Evolutionary conservation across 2,329 filamentous ascomycete genomes (phyloP).

Genomic region (Aspergillus neotritici): DNA sequence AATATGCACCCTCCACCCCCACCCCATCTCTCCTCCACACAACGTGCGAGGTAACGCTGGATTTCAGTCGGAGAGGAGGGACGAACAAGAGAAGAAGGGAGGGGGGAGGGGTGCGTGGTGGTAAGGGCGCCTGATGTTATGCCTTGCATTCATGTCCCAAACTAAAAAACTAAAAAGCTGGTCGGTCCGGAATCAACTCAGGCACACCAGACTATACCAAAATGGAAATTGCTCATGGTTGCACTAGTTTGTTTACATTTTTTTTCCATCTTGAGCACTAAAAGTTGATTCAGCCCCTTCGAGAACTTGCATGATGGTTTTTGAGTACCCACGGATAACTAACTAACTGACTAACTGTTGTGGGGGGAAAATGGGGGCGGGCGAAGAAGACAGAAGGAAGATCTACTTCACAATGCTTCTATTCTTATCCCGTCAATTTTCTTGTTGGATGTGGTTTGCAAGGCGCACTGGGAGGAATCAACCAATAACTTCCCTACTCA

Average conservation of each 20-base stretch:
- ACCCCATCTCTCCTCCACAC: constrained; percentile 2
- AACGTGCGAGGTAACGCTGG: constrained; percentile 2
- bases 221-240: constrained; percentile 4
- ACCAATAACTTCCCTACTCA: neutral
- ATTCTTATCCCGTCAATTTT: too few species aligned
- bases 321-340: too few species aligned
- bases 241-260: neutral
- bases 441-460: neutral
- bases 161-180: neutral
- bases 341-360: too few species aligned
- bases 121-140: neutral
- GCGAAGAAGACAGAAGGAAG: too few species aligned
- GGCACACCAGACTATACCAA: constrained; percentile 1
- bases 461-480: neutral
- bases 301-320: too few species aligned
- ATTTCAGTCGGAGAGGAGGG: too few species aligned
- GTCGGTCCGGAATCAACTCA: constrained; percentile 1
- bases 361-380: too few species aligned
- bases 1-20: constrained; percentile 4
- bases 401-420: too few species aligned
- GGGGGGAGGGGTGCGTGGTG: constrained; percentile 1
- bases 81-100: too few species aligned
- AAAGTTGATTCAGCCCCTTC: too few species aligned
- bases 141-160: neutral
- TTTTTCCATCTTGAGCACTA: too few species aligned